These are phyloP conservation scores for Hippophae tibetana DNA, from an alignment of 306 rosid species.

Conservation along the genomic window DNA sequence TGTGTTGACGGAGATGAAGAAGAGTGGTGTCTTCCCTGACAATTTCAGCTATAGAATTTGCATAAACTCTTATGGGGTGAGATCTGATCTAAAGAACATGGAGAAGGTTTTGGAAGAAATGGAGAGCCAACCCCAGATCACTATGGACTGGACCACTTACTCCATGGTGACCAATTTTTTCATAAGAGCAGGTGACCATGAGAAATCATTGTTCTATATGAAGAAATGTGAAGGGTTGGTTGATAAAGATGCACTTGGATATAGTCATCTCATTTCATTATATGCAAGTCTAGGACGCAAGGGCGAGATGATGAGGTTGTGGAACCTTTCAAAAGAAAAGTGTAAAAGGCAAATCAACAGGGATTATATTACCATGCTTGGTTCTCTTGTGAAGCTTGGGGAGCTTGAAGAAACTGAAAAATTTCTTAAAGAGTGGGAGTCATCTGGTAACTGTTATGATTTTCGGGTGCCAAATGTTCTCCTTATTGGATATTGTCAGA, in stretches of 20 bases:
- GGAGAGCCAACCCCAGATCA: slow-evolving; percentile 35
- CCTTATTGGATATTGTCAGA: slow-evolving; percentile 34
- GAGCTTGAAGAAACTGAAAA: slow-evolving; percentile 42
- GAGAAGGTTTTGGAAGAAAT: slow-evolving; percentile 52
- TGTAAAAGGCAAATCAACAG: slow-evolving; percentile 53
- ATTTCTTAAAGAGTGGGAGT: slow-evolving; percentile 53
- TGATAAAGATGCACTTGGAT: slow-evolving; percentile 28
- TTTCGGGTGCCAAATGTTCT: slow-evolving; percentile 53
- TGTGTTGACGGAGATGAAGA: slow-evolving; percentile 45
- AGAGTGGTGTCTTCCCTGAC: slow-evolving; percentile 45
- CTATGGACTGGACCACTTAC: slow-evolving; percentile 40
- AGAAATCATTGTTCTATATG: slow-evolving; percentile 43
- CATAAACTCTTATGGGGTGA: slow-evolving; percentile 42
- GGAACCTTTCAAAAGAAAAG: slow-evolving; percentile 43
- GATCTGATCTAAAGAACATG: slow-evolving; percentile 41
- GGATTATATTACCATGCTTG: slow-evolving; percentile 57
- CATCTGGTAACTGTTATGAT: slow-evolving; percentile 42
- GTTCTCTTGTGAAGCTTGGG: slow-evolving; percentile 53
- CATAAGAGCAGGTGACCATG: slow-evolving; percentile 40
- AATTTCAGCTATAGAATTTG: slow-evolving; percentile 52
- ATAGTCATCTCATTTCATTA: slow-evolving; percentile 46
- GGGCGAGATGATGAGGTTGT: slow-evolving; percentile 42
- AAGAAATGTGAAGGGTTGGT: slow-evolving; percentile 52
- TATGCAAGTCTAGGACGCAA: slow-evolving; percentile 44
- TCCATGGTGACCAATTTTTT: slow-evolving; percentile 47